Percentiles rank a stretch among this genome's conserved stretches.
Evolutionary conservation across 192 early-diverging fungal species (phyloP).

Genomic region (Coemansia sp.): DNA sequence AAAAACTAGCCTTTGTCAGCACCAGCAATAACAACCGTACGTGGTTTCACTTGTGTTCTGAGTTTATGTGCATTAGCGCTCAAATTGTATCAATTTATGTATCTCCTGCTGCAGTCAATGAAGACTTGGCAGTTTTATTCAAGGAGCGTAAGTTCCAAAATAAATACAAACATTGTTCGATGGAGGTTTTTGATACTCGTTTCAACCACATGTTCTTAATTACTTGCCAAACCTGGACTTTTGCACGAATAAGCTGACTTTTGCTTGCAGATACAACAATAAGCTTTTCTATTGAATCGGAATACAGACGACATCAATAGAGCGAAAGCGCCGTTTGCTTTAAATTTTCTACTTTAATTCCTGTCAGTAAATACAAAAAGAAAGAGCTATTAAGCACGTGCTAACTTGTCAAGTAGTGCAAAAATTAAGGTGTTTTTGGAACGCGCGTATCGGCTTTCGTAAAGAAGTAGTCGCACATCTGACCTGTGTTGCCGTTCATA

Average conservation of each 20-base stretch:
- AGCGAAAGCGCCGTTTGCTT: neutral
- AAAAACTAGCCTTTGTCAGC: neutral
- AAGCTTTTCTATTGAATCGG: neutral
- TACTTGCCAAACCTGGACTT: neutral
- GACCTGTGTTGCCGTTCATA: neutral
- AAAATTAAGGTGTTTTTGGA: conserved; percentile 3
- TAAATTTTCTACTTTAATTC: neutral
- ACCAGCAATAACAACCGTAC: neutral
- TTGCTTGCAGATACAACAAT: neutral
- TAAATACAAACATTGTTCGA: conserved; percentile 1
- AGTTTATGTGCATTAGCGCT: neutral
- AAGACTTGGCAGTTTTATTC: neutral
- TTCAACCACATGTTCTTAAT: conserved; percentile 4
- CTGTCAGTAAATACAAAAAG: neutral
- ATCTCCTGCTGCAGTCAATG: conserved; percentile 8
- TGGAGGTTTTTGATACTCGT: neutral
- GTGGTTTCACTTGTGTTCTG: conserved; percentile 2
- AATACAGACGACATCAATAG: neutral
- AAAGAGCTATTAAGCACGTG: neutral
- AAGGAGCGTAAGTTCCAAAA: neutral
- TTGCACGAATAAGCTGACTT: neutral
- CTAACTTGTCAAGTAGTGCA: neutral
- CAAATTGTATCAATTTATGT: conserved; percentile 12
- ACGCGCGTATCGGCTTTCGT: neutral
- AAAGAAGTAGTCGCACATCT: neutral